These are phyloP conservation scores for Pyrenochaeta sp. DNA, from an alignment of 2,329 filamentous ascomycete genomes.

Conservation along the genomic window DNA sequence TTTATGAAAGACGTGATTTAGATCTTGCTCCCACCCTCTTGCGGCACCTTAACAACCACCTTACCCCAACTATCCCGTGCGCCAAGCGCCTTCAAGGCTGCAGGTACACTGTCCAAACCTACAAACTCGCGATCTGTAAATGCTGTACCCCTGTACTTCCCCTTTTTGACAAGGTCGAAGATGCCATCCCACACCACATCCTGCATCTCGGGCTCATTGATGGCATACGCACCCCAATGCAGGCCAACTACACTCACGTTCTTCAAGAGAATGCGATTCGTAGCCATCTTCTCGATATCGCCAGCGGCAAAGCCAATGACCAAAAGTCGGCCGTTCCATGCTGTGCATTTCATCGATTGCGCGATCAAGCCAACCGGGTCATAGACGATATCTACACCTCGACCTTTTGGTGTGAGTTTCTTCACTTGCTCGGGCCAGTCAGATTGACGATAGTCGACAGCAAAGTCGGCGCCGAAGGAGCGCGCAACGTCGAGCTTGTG, in stretches of 20 bases:
- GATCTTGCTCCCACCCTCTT: constrained; percentile 55
- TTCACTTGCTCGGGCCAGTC: constrained; percentile 75
- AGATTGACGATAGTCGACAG: constrained; percentile 75
- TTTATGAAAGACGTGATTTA: constrained; percentile 13
- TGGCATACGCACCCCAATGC: constrained; percentile 88
- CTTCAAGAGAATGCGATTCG: constrained; percentile 92
- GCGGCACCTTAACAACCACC: constrained; percentile 86
- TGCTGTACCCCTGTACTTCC: constrained; percentile 82
- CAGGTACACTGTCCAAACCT: constrained; percentile 80
- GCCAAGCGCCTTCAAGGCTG: constrained; percentile 79
- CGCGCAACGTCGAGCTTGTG: constrained; percentile 83
- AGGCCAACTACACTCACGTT: constrained; percentile 90
- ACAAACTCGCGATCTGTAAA: constrained; percentile 84
- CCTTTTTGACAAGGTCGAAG: constrained; percentile 76
- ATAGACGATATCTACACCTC: constrained; percentile 90
- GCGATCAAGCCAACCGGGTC: constrained; percentile 93
- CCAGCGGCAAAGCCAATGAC: constrained; percentile 91
- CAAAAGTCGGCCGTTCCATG: constrained; percentile 89
- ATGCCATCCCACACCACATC: constrained; percentile 82
- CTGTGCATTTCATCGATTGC: constrained; percentile 85
- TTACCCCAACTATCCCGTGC: constrained; percentile 92
- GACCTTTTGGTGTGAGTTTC: constrained; percentile 75
- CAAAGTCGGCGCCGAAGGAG: constrained; percentile 84
- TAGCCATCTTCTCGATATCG: constrained; percentile 86
- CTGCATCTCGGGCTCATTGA: constrained; percentile 75